Evolutionary conservation across 495 filamentous ascomycete genomes (phyloP).

Genomic region (Parathielavia appendiculata): DNA sequence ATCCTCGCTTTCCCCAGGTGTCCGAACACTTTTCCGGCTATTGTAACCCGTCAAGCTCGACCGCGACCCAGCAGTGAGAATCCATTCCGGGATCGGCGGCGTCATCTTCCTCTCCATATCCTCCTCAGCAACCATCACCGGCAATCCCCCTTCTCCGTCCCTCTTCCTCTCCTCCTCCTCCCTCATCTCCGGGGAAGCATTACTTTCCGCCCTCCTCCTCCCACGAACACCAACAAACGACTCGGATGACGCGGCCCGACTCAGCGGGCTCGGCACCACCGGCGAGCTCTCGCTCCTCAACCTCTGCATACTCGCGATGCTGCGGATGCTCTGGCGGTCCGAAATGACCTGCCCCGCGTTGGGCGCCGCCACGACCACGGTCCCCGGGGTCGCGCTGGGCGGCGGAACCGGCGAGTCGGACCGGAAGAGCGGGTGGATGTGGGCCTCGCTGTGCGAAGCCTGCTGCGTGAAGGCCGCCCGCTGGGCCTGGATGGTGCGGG

Average conservation of each 20-base stretch:
- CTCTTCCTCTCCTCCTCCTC: slow-evolving; percentile 32
- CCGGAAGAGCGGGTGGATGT: slow-evolving; percentile 84
- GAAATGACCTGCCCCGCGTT: slow-evolving; percentile 63
- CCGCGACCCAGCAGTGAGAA: slow-evolving; percentile 46
- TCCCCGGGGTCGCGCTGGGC: slow-evolving; percentile 61
- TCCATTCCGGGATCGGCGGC: slow-evolving; percentile 55
- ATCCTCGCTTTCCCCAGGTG: slow-evolving; percentile 2
- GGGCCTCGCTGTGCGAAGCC: slow-evolving; percentile 52
- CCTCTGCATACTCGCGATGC: slow-evolving; percentile 52
- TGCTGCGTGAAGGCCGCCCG: slow-evolving; percentile 35
- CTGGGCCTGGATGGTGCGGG: slow-evolving; percentile 22
- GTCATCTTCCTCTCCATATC: slow-evolving; percentile 45
- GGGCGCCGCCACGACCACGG: slow-evolving; percentile 65
- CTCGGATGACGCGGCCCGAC: slow-evolving; percentile 47
- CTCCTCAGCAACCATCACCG: neutral
- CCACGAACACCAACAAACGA: slow-evolving; percentile 29
- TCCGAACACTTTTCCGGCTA: slow-evolving; percentile 20
- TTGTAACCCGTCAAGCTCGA: slow-evolving; percentile 41
- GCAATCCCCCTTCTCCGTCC: slow-evolving; percentile 28
- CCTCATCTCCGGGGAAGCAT: slow-evolving; percentile 23
- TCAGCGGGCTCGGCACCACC: slow-evolving; percentile 48
- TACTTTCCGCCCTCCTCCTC: slow-evolving; percentile 26
- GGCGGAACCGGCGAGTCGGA: slow-evolving; percentile 67
- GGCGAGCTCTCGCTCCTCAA: slow-evolving; percentile 59
- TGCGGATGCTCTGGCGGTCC: slow-evolving; percentile 47